phyloP scores from a whole-genome alignment of 139 green algal species.

The Tetradesmus lagerheimii region DNA sequence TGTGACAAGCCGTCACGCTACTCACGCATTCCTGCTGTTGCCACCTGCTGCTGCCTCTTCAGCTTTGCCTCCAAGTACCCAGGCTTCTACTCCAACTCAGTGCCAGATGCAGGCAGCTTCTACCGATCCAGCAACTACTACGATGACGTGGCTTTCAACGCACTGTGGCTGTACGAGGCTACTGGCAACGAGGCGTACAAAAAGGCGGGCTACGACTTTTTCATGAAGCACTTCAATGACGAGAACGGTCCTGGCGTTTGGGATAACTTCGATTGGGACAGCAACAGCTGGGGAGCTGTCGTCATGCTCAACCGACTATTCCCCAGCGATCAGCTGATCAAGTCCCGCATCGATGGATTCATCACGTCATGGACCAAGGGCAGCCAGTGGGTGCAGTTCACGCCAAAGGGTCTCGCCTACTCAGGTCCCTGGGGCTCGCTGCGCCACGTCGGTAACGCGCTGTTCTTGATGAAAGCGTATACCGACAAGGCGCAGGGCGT shows the following conservation, averaged over 20 bases:
- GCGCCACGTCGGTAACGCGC: conserved; percentile 34
- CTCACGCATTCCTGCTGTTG: background rate
- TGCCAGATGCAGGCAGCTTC: conserved; percentile 41
- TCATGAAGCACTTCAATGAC: conserved; percentile 41
- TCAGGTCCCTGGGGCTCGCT: conserved; percentile 40
- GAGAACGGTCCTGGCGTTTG: conserved; percentile 42
- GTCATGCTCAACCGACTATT: conserved; percentile 29
- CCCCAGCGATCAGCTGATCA: conserved; percentile 21
- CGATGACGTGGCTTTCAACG: conserved; percentile 46
- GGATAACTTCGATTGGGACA: conserved; percentile 48
- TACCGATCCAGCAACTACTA: conserved; percentile 48
- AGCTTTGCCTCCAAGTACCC: conserved; percentile 47
- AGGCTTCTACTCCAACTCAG: conserved; percentile 41
- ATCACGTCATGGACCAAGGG: conserved; percentile 42
- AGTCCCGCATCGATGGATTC: conserved; percentile 41
- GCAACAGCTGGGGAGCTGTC: conserved; percentile 39
- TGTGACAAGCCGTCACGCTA: too few species aligned
- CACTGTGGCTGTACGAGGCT: conserved; percentile 29
- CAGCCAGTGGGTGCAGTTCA: conserved; percentile 36
- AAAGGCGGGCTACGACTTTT: conserved; percentile 21
- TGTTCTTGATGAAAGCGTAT: conserved; percentile 35
- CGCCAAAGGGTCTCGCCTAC: conserved; percentile 48
- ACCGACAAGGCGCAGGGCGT: background rate
- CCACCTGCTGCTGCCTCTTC: background rate
- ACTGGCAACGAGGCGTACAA: conserved; percentile 39